Evolutionary conservation across 2,329 filamentous ascomycete genomes (phyloP).

Genomic region (Arthrobotrys sinensis): DNA sequence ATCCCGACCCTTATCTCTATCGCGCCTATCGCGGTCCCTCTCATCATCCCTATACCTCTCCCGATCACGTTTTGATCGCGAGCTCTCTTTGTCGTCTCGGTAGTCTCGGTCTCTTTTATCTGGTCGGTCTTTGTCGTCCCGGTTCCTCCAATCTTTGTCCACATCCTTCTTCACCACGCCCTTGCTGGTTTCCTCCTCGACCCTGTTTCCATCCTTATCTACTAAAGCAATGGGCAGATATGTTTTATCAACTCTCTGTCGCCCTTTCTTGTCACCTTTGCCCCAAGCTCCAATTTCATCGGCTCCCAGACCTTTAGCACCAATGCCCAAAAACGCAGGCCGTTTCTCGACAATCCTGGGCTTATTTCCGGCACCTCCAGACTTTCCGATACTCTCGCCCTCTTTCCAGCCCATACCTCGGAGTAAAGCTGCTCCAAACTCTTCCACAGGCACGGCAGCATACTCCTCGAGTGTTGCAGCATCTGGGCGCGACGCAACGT

Average conservation of each 20-base stretch:
- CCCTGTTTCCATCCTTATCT: conserved; percentile 69
- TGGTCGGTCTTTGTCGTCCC: conserved; percentile 65
- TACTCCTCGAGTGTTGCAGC: conserved; percentile 86
- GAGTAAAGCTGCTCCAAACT: conserved; percentile 91
- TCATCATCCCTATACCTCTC: conserved; percentile 65
- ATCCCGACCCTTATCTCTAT: conserved; percentile 58
- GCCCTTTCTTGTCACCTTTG: conserved; percentile 75
- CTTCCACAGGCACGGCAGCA: conserved; percentile 89
- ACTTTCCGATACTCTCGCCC: conserved; percentile 73
- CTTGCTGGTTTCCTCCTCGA: conserved; percentile 40
- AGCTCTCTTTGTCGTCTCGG: conserved; percentile 66
- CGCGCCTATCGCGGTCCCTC: conserved; percentile 64
- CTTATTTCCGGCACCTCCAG: conserved; percentile 70
- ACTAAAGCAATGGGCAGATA: conserved; percentile 76
- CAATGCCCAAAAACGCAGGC: conserved; percentile 87
- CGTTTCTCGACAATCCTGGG: conserved; percentile 78
- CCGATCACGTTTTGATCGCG: conserved; percentile 66
- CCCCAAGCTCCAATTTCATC: conserved; percentile 87
- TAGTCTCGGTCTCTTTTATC: conserved; percentile 62
- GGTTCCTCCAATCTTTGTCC: conserved; percentile 71
- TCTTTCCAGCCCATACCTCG: conserved; percentile 96
- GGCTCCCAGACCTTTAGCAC: conserved; percentile 83
- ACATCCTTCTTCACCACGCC: conserved; percentile 74
- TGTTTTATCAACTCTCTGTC: conserved; percentile 67
- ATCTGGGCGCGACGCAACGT: conserved; percentile 81